Base-by-base conservation (phyloP, 129 eudicot genomes). In the Kitagawia praeruptora region DNA sequence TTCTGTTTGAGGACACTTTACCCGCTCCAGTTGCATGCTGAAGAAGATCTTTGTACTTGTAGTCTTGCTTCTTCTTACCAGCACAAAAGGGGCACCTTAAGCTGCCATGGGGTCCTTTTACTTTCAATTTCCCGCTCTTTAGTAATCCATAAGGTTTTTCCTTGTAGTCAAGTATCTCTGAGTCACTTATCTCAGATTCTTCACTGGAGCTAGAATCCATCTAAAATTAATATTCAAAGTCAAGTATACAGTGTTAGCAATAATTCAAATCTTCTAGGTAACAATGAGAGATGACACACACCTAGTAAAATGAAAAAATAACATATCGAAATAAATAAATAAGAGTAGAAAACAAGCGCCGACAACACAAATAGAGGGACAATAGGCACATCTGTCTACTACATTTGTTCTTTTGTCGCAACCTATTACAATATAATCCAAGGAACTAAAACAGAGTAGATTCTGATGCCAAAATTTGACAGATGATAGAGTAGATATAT, bases 11-110 rank as follows among this genome's bases (percentile, higher is more conserved):
- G 44, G 99, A 85, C 69, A 94, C 97, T 83, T 92, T 96, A 48
- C 91, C 88, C 28, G 84, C 96, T 28, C 99, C 99, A 0, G 93
- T 67, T 14, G 99, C 93, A 83, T 96, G 99, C 78, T 92, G 98
- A 78, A 83, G 84, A 8, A 96, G 92, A 70, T 96, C 98, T 76
- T 96, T 96, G 80, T 80, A 90, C 82, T 88, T 89, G 78, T 90
- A 96, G 64, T 89, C 97, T 64, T 92, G 99, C 74, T 96, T 96
- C 78, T 96, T 96, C 86, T 92, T 96, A 0, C 99, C 99, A 6
- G 96, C 98, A 85, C 99, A 96, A 63, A 96, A 96, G 0, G 99
- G 99, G 79, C 99, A 96, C 48, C 93, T 83, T 27, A 92, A 89
- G 71, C 87, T 86, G 38, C 96, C 95, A 72, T 96, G 84, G 11